These are phyloP conservation scores for Pseudozyma tsukubaensis DNA, from an alignment of 1,284 basidiomycete species.

Conservation along the genomic window DNA sequence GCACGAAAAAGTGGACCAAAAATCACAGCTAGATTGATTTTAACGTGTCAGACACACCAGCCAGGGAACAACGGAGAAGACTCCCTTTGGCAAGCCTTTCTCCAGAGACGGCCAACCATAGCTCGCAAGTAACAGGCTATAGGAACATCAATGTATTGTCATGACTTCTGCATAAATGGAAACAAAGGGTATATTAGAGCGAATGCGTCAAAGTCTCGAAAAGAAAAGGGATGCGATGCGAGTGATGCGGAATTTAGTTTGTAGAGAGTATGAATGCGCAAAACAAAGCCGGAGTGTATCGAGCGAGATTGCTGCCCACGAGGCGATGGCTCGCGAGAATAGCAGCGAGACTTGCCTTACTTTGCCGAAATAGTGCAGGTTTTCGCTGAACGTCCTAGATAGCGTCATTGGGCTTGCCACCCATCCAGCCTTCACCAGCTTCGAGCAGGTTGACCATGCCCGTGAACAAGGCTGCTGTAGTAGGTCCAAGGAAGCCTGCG, in stretches of 20 bases:
- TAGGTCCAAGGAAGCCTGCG: constrained; percentile 54
- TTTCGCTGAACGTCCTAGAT: constrained; percentile 1
- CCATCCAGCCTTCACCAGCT: constrained; percentile 63
- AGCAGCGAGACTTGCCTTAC: neutral
- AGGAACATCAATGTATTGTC: neutral
- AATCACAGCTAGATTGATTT: neutral
- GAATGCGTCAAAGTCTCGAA: neutral
- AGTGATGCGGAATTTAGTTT: neutral
- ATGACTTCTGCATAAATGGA: neutral
- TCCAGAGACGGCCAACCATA: too few species aligned
- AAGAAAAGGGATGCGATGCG: neutral
- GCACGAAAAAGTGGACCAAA: neutral
- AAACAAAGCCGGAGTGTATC: too few species aligned
- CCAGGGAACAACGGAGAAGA: too few species aligned
- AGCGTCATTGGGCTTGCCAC: constrained; percentile 43
- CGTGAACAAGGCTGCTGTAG: constrained; percentile 52
- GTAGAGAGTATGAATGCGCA: too few species aligned
- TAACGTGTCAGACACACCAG: too few species aligned
- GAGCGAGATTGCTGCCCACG: too few species aligned
- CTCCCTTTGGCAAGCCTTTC: too few species aligned
- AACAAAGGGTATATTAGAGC: neutral
- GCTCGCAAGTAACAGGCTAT: too few species aligned
- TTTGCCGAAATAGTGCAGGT: neutral
- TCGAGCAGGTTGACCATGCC: constrained; percentile 63
- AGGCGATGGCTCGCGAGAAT: too few species aligned